These are phyloP conservation scores for Scenedesmus sp. DNA, from an alignment of 163 green algal genomes.

Conservation along the genomic window DNA sequence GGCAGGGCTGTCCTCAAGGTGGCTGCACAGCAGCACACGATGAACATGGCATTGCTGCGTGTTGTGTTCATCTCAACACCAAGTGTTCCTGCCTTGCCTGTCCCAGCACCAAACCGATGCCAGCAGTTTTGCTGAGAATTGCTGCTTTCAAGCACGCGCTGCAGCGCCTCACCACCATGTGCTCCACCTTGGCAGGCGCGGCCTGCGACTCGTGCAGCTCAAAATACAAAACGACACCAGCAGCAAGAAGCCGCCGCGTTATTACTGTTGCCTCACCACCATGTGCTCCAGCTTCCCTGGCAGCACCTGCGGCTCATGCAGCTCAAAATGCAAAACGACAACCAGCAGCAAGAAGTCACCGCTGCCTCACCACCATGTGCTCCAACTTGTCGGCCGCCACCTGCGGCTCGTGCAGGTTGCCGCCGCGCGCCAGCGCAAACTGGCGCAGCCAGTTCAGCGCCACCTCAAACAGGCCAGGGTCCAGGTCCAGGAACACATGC, in stretches of 20 bases:
- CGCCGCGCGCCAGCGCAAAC: neutral
- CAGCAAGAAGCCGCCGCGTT: too few relatives aligned
- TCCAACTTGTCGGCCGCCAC: neutral
- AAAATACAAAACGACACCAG: too few relatives aligned
- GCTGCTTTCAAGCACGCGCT: too few relatives aligned
- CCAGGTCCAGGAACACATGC: conserved; percentile 52
- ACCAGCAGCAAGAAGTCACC: neutral
- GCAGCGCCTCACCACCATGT: too few relatives aligned
- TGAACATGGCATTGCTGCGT: too few relatives aligned
- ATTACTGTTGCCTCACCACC: neutral
- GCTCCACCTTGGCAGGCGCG: too few relatives aligned
- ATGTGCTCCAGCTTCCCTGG: conserved; percentile 35
- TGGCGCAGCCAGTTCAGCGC: conserved; percentile 51
- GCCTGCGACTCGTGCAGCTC: too few relatives aligned
- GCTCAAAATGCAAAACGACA: neutral
- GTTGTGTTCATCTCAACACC: too few relatives aligned
- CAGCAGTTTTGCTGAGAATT: too few relatives aligned
- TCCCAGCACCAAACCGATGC: too few relatives aligned
- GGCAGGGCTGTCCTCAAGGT: neutral
- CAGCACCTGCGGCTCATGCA: conserved; percentile 32
- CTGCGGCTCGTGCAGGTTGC: neutral
- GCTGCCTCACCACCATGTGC: conserved; percentile 34
- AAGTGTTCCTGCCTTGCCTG: too few relatives aligned
- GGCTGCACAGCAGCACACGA: neutral
- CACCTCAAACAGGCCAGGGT: conserved; percentile 51